These are phyloP conservation scores for Mycena citricolor DNA, from an alignment of 1,284 basidiomycete genomes.

Conservation along the genomic window DNA sequence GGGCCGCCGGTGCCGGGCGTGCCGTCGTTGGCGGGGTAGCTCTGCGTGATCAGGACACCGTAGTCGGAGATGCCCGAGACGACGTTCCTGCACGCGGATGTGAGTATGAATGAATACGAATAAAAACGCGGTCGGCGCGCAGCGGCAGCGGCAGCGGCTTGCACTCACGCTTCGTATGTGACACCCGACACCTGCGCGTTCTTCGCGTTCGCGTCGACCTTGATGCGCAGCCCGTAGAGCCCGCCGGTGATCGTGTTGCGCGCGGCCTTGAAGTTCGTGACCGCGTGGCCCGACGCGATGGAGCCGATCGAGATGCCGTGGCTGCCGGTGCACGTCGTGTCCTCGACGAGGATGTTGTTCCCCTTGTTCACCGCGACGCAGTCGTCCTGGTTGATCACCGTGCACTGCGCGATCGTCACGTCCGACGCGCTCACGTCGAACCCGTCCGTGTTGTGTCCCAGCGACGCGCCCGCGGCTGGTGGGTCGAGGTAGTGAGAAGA, in stretches of 20 bases:
- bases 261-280: no score
- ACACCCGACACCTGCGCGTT: conserved; percentile 21
- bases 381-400: conserved; percentile 47
- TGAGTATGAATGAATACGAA: neutral
- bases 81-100: conserved; percentile 9
- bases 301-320: conserved; percentile 66
- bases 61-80: conserved; percentile 7
- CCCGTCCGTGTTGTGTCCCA: conserved; percentile 29
- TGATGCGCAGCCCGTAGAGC: conserved; percentile 26
- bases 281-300: no score
- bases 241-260: conserved; percentile 49
- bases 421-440: conserved; percentile 49
- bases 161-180: conserved; percentile 10
- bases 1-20: no score
- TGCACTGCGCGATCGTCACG: conserved; percentile 46
- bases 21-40: no score
- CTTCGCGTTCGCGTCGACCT: conserved; percentile 10
- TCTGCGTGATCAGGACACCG: no score
- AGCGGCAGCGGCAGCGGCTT: no score
- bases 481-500: conserved; percentile 7
- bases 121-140: neutral
- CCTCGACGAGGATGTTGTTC: conserved; percentile 51
- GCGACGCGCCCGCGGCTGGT: conserved; percentile 4
- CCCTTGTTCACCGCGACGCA: conserved; percentile 63
- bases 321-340: conserved; percentile 55